Conservation (phyloP, 306 rosid genomes). For the Pyrus communis region DNA sequence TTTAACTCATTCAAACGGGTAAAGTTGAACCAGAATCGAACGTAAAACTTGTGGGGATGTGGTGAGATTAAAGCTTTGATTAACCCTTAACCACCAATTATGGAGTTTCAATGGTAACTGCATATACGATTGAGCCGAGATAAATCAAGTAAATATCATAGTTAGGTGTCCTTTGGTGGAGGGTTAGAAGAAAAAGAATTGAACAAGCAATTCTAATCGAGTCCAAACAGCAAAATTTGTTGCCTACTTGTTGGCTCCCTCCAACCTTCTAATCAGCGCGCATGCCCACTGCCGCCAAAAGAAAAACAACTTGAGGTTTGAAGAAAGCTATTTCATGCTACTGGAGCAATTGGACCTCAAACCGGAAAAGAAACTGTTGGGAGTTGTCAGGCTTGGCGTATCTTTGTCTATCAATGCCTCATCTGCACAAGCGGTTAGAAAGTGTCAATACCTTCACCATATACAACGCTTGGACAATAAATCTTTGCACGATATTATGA, state of each 20-base stretch:
- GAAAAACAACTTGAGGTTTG: not conserved
- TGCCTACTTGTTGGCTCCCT: not conserved
- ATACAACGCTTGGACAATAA: not conserved
- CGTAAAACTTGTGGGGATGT: too few species aligned
- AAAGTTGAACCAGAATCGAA: too few species aligned
- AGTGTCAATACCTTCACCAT: not conserved
- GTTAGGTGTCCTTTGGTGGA: not conserved
- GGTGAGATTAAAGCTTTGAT: too few species aligned
- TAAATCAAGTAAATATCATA: not conserved
- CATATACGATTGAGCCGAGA: not conserved
- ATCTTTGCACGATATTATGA: not conserved
- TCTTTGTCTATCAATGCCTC: not conserved
- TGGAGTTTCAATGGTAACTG: not conserved
- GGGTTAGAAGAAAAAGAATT: not conserved
- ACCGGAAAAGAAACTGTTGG: not conserved
- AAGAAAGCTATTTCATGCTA: not conserved
- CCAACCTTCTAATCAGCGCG: not conserved
- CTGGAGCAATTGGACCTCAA: not conserved
- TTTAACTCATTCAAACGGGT: too few species aligned
- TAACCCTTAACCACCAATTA: too few species aligned
- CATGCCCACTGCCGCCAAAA: not conserved
- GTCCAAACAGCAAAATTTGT: not conserved
- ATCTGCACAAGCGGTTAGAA: not conserved
- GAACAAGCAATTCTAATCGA: not conserved
- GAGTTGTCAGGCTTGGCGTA: not conserved